Base-by-base conservation (phyloP, 2,329 filamentous ascomycete species). In the Aspergillus quadrilineatus region DNA sequence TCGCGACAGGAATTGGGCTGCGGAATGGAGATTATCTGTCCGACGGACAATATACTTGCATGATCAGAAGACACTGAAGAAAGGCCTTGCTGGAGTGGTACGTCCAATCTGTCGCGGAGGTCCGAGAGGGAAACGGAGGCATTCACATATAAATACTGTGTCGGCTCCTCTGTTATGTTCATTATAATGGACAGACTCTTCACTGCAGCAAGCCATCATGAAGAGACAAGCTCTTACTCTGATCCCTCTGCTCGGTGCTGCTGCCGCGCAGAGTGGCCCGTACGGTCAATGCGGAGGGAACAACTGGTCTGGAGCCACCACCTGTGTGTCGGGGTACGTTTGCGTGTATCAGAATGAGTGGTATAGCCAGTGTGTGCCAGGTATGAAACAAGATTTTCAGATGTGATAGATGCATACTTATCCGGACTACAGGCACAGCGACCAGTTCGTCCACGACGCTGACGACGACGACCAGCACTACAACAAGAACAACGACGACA, bases 331-430 rank as follows among this genome's bases (percentile, higher is more conserved):
- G 17, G 51, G 51, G 1, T 53, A 53, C 17, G 34, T 41, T 34
- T 53, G 51, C 28, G 12, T 28, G 6, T 47, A 41, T 26, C 22
- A 53, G 1, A 53, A 47, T 41, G 51, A 53, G 10, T 53, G 51
- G 51, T 53, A 53, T 34, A 53, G 51, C 43, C 51, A 53, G 26
- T 53, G 51, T 30, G 4, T 53, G 12, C 51, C 51, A 9, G 51
- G 51, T 53, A 39, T 9, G 53, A 4, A 34, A 10, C 30, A 7
- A 28, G 8, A 4, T 2, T 32, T 45, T 39, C 9, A 29, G 15
- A 9, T 3, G 9, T 22, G 22, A 22, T 22, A 22, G 22, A 22
- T 22, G 22, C 22, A 22, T 22, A 22, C 3, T 32, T 10, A 29
- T 45, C 22, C 1, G 5, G 7, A 15, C 30, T 14, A 29, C 15